Evolutionary conservation across 2,329 filamentous ascomycete genomes (phyloP), one percentile per base, ranked within the genome.

Genomic region (Plenodomus biglobosus): DNA sequence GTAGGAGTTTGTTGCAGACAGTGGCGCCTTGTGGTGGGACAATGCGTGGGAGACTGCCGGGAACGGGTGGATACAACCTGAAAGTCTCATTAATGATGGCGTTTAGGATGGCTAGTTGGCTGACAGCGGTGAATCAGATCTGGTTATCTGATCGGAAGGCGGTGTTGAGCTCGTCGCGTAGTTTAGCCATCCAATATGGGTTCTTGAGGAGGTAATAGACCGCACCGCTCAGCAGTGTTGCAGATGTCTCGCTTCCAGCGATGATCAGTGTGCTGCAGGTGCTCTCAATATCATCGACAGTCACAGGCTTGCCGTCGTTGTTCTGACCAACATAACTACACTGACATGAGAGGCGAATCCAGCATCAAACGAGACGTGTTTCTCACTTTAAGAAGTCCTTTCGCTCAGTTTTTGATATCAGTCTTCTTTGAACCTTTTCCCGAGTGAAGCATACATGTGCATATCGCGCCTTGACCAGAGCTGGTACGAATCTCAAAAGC

Each of bases 181-280:
- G 44, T 18, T 47, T 57, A 0, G 17, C 11, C 6, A 56, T 38
- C 49, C 46, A 55, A 2, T 27, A 8, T 1, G 52, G 52, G 40
- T 59, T 58, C 7, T 44, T 39, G 16, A 56, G 39, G 8, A 65
- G 50, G 39, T 55, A 54, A 38, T 42, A 59, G 15, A 54, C 18
- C 15, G 52, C 41, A 3, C 62, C 62, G 27, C 52, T 55, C 3
- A 64, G 52, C 8, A 58, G 48, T 1, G 56, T 61, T 1, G 72
- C 72, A 0, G 68, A 69, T 0, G 71, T 73, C 49, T 75, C 73
- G 10, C 66, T 72, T 3, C 73, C 73, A 0, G 66, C 73, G 19
- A 70, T 45, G 56, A 75, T 71, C 36, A 75, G 61, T 3, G 70
- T 46, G 1, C 56, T 50, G 2, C 59, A 64, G 19, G 61, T 71